phyloP scores from a whole-genome alignment of 345 rosid species.

The Citrus cavaleriei region DNA sequence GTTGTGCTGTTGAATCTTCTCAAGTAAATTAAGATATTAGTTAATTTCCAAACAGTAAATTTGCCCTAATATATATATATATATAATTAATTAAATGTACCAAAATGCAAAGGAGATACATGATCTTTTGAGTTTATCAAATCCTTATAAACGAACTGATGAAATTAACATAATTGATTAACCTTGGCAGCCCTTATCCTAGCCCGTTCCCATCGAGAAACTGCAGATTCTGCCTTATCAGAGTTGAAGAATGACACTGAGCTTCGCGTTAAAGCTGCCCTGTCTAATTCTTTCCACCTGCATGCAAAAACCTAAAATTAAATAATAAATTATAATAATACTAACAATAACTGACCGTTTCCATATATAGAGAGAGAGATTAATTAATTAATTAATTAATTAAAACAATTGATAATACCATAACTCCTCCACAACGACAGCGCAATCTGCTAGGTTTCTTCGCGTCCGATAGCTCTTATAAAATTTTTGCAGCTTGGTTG shows the following conservation, averaged over 20 bases:
- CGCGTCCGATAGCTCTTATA: conserved; percentile 31
- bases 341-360: not conserved
- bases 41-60: not conserved
- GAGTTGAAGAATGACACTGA: conserved; percentile 36
- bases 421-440: conserved; percentile 26
- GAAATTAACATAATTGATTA: not conserved
- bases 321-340: not conserved
- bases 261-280: conserved; percentile 21
- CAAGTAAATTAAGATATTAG: too few species aligned
- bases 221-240: conserved; percentile 28
- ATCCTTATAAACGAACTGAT: too few species aligned
- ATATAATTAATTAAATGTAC: too few species aligned
- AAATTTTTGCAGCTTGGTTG: conserved; percentile 23
- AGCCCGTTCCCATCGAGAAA: conserved; percentile 48
- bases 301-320: not conserved
- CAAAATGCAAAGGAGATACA: too few species aligned
- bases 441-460: conserved; percentile 31
- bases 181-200: conserved; percentile 43
- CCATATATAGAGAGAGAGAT: too few species aligned
- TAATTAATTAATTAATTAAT: not conserved
- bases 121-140: too few species aligned
- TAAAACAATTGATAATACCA: conserved; percentile 11
- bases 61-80: not conserved
- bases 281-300: conserved; percentile 39
- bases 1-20: too few species aligned